Evolutionary conservation across 2,329 filamentous ascomycete genomes (phyloP).

Genomic region (Penicillium italicum): DNA sequence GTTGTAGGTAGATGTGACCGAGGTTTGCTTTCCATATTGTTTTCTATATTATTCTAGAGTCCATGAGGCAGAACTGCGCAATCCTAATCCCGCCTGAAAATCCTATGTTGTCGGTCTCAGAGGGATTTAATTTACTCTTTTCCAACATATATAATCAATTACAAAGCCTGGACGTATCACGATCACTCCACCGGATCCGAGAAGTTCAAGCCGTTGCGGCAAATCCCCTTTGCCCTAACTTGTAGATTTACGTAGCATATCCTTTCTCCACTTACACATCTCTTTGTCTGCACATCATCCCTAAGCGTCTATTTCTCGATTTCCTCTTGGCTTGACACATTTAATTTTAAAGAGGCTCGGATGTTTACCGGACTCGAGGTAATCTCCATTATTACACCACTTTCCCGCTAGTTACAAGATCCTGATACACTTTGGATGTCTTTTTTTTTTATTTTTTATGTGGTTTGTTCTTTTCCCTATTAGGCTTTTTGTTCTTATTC

Average conservation of each 20-base stretch:
- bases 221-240: neutral
- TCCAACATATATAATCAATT: neutral
- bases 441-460: conserved; percentile 1
- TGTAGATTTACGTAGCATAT: neutral
- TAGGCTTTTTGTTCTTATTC: conserved; percentile 9
- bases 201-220: conserved; percentile 1
- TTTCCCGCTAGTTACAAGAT: conserved; percentile 38
- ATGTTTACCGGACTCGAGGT: conserved; percentile 24
- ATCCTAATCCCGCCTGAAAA: conserved; percentile 1
- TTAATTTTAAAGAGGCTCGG: conserved; percentile 21
- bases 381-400: conserved; percentile 38
- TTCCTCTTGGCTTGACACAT: conserved; percentile 15
- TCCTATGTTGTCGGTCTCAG: conserved; percentile 1
- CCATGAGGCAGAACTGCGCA: neutral
- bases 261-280: conserved; percentile 3
- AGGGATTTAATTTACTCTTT: neutral
- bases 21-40: neutral
- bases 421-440: conserved; percentile 26
- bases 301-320: conserved; percentile 16
- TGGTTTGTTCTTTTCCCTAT: conserved; percentile 3
- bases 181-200: conserved; percentile 18
- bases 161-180: conserved; percentile 19
- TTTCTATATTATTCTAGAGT: neutral
- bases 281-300: conserved; percentile 29
- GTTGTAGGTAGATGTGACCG: neutral